These are phyloP conservation scores for Lagenidium giganteum DNA, from an alignment of 352 stramenopile species.

Conservation along the genomic window DNA sequence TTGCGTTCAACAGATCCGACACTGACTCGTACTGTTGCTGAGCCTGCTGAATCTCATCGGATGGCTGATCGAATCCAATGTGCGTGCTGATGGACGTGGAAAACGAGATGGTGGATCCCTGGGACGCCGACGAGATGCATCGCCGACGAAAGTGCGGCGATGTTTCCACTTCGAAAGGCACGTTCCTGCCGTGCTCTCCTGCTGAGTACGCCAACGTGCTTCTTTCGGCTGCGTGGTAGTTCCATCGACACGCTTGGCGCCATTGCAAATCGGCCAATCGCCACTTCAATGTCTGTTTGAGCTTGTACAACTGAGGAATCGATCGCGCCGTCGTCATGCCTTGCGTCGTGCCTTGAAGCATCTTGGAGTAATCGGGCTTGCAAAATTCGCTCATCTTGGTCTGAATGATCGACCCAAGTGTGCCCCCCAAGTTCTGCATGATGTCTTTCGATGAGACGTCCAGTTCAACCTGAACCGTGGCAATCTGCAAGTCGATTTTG, in stretches of 20 bases:
- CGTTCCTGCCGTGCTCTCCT: constrained; percentile 23
- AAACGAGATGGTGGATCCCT: constrained; percentile 31
- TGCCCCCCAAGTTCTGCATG: constrained; percentile 40
- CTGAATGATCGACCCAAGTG: constrained; percentile 26
- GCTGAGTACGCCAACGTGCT: constrained; percentile 32
- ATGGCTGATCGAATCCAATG: constrained; percentile 31
- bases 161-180: constrained; percentile 37
- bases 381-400: constrained; percentile 40
- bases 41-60: constrained; percentile 39
- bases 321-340: constrained; percentile 9
- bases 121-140: constrained; percentile 22
- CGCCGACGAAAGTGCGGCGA: constrained; percentile 33
- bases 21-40: constrained; percentile 42
- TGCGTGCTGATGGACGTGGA: constrained; percentile 20
- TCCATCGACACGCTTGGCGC: constrained; percentile 51
- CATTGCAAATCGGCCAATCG: constrained; percentile 52
- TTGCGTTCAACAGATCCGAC: constrained; percentile 28
- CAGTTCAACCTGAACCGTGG: constrained; percentile 43
- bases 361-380: constrained; percentile 23
- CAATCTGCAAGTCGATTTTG: constrained; percentile 51
- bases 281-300: constrained; percentile 58
- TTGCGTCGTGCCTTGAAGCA: constrained; percentile 20
- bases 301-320: constrained; percentile 33
- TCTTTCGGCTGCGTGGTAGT: constrained; percentile 41
- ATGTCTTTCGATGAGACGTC: constrained; percentile 56